Conservation (phyloP, 2,329 filamentous ascomycete genomes). For the Fusarium zealandicum region DNA sequence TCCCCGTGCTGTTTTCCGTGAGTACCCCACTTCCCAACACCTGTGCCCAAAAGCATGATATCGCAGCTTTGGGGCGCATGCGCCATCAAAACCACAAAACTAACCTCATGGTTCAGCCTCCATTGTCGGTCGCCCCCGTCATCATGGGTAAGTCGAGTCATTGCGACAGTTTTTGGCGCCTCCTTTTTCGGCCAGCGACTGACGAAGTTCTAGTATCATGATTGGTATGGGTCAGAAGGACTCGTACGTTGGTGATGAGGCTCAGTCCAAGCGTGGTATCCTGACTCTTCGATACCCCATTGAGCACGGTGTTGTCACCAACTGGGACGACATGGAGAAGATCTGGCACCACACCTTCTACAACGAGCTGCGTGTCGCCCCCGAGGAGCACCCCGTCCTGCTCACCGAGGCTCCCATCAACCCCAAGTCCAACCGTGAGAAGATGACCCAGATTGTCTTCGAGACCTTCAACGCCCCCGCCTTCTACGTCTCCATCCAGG, state of each 20-base stretch:
- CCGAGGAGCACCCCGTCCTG: slow-evolving; percentile 99
- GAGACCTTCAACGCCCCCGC: slow-evolving; percentile 99
- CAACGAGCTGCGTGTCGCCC: slow-evolving; percentile 99
- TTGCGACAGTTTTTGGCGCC: slow-evolving; percentile 15
- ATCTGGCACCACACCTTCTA: slow-evolving; percentile 99
- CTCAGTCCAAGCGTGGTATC: slow-evolving; percentile 99
- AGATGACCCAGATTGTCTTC: slow-evolving; percentile 99
- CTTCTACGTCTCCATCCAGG: slow-evolving; percentile 99
- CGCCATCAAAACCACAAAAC: slow-evolving; percentile 32
- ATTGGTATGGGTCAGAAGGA: slow-evolving; percentile 99
- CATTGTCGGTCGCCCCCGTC: slow-evolving; percentile 99
- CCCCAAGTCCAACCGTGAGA: slow-evolving; percentile 99
- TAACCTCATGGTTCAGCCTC: slow-evolving; percentile 71
- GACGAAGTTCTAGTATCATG: slow-evolving; percentile 81
- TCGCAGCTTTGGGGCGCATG: slow-evolving; percentile 18
- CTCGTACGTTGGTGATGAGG: slow-evolving; percentile 99
- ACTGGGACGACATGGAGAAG: slow-evolving; percentile 99
- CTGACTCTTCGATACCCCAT: slow-evolving; percentile 99
- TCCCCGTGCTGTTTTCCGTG: slow-evolving; percentile 99
- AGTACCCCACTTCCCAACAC: slow-evolving; percentile 59
- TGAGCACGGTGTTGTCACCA: slow-evolving; percentile 99
- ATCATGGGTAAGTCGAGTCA: slow-evolving; percentile 86
- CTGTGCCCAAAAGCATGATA: slow-evolving; percentile 32
- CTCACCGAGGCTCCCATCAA: slow-evolving; percentile 99
- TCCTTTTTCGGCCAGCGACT: slow-evolving; percentile 23